Base-by-base conservation (phyloP, 164 flowering plant genomes). In the Buxus sempervirens region DNA sequence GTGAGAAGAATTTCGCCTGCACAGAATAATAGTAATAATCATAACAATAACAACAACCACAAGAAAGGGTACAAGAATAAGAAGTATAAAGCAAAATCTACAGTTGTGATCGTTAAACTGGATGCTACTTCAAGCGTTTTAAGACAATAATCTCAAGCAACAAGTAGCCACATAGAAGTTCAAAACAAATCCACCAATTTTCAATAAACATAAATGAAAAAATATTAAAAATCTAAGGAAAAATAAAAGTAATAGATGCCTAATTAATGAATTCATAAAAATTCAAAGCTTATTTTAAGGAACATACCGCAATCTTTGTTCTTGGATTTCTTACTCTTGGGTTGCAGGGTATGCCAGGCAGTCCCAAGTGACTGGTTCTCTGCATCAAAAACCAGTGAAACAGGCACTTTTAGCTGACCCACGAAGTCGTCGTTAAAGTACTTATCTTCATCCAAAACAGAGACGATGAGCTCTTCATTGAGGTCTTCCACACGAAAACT, bases 371-470 rank as follows among this genome's bases (percentile, higher is more conserved):
- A 85, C 74, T 84, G 82, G 48, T 79, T 79, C 19, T 78, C 82
- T 0, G 93, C 82, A 70, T 94, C 96, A 23, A 94, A 86, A 60
- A 91, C 92, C 21, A 36, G 77, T 0, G 78, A 79, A 58, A 94
- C 75, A 0, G 96, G 87, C 7, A 94, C 59, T 67, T 79, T 88
- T 21, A 94, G 38, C 63, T 72, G 84, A 12, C 98, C 97, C 19
- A 94, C 82, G 69, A 91, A 87, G 71, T 94, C 96, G 75, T 91
- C 90, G 61, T 83, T 87, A 73, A 90, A 88, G 79, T 83, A 94
- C 85, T 83, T 90, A 65, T 94, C 98, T 66, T 91, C 98, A 76
- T 89, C 96, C 68, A 88, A 60, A 22, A 94, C 96, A 74, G 79
- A 83, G 38, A 94, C 58, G 3, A 78, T 60, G 28, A 94, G 86